Conservation (phyloP, 768 basidiomycete species). For the Cyclocybe cylindracea region DNA sequence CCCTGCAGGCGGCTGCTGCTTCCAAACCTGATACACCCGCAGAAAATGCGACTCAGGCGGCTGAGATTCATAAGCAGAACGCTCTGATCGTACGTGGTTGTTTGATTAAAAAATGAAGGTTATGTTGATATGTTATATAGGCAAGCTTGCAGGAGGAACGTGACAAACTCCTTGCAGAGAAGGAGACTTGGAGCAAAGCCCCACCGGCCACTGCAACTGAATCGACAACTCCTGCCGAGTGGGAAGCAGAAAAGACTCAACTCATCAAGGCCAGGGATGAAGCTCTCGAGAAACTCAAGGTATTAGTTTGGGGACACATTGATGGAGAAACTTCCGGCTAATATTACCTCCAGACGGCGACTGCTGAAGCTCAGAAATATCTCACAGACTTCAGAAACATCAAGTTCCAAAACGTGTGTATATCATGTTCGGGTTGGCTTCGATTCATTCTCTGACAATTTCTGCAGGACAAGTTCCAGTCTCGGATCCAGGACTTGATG, state of each 20-base stretch:
- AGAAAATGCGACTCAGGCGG: conserved; percentile 9
- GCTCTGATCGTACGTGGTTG: conserved; percentile 34
- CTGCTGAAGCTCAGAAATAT: conserved; percentile 44
- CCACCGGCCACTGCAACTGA: conserved; percentile 24
- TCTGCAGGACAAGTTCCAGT: conserved; percentile 62
- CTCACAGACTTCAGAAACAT: conserved; percentile 44
- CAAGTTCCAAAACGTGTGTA: conserved; percentile 41
- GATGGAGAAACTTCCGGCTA: conserved; percentile 1
- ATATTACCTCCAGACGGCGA: conserved; percentile 21
- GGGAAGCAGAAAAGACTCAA: conserved; percentile 63
- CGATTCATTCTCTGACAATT: conserved; percentile 3
- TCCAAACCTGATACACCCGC: conserved; percentile 18
- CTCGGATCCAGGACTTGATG: conserved; percentile 51
- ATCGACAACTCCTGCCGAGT: conserved; percentile 31
- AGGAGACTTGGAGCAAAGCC: conserved; percentile 42
- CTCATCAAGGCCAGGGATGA: conserved; percentile 60
- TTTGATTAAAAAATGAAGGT: background rate
- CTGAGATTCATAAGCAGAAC: conserved; percentile 32
- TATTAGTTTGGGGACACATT: conserved; percentile 18
- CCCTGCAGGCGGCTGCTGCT: conserved; percentile 25
- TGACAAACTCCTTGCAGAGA: conserved; percentile 63
- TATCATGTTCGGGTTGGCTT: background rate
- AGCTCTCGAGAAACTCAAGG: conserved; percentile 61
- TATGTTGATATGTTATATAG: conserved; percentile 29
- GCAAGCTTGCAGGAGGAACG: conserved; percentile 56